phyloP scores from a whole-genome alignment of 139 green algal genomes.

The Desmodesmus armatus region DNA sequence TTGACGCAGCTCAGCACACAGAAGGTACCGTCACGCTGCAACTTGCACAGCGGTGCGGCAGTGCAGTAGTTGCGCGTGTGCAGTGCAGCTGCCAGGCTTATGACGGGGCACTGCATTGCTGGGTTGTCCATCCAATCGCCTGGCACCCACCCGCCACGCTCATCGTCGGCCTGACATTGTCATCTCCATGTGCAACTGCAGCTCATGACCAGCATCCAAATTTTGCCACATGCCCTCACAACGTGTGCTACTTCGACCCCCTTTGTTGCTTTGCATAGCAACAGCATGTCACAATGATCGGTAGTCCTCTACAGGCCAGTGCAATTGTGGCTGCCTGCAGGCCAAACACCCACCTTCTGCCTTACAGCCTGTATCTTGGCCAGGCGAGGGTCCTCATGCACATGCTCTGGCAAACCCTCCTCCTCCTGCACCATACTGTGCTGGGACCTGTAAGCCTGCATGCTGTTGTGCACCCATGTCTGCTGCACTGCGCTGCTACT shows the following conservation, averaged over 20 bases:
- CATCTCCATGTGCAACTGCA: not conserved
- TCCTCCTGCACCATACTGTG: too few species aligned
- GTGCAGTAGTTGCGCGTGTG: not conserved
- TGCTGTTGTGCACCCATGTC: too few species aligned
- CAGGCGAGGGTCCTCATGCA: not conserved
- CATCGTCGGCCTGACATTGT: too few species aligned
- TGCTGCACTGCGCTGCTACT: too few species aligned
- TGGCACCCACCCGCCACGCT: not conserved
- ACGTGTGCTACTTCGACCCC: not conserved
- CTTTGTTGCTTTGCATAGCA: not conserved
- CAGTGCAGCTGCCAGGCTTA: not conserved
- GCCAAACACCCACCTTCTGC: not conserved
- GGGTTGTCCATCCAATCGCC: not conserved
- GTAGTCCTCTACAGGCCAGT: too few species aligned
- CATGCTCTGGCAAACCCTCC: too few species aligned
- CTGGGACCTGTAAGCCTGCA: too few species aligned
- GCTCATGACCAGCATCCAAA: not conserved
- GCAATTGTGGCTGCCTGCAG: not conserved
- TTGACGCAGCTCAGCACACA: too few species aligned
- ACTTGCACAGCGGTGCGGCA: too few species aligned
- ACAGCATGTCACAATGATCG: not conserved
- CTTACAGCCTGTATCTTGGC: constrained; percentile 6
- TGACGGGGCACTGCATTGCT: not conserved
- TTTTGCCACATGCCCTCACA: not conserved
- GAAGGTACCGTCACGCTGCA: too few species aligned